Evolutionary conservation across 2,329 filamentous ascomycete species (phyloP).

Genomic region (Anthostomella pinea): DNA sequence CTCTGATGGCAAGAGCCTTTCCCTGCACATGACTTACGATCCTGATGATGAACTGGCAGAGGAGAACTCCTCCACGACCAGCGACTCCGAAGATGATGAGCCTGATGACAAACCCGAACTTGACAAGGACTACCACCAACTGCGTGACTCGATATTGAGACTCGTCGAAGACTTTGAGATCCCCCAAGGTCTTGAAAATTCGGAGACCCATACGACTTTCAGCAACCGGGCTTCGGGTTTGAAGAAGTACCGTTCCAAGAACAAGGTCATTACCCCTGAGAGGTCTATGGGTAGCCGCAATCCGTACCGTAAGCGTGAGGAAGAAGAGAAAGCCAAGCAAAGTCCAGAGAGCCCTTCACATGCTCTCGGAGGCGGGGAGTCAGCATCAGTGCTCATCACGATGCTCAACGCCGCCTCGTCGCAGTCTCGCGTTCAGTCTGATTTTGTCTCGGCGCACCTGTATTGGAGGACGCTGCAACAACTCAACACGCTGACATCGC

Average conservation of each 20-base stretch:
- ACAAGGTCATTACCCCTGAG: conserved; percentile 52
- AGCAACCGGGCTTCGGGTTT: conserved; percentile 66
- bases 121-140: conserved; percentile 75
- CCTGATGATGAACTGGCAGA: conserved; percentile 62
- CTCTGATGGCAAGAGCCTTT: conserved; percentile 66
- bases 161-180: conserved; percentile 82
- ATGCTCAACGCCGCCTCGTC: conserved; percentile 76
- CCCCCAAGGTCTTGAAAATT: conserved; percentile 61
- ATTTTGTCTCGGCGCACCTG: conserved; percentile 79
- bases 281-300: conserved; percentile 55
- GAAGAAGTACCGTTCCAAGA: conserved; percentile 60
- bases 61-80: conserved; percentile 59
- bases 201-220: conserved; percentile 59
- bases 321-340: conserved; percentile 21
- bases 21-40: conserved; percentile 70
- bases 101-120: conserved; percentile 60
- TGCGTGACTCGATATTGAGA: conserved; percentile 77
- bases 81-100: conserved; percentile 62
- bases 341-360: conserved; percentile 30
- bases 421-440: conserved; percentile 73
- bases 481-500: conserved; percentile 60
- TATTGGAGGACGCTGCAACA: conserved; percentile 83
- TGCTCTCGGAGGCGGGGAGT: conserved; percentile 34
- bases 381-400: conserved; percentile 55
- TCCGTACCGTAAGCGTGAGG: conserved; percentile 47